Conservation (phyloP, 139 green algal genomes). For the Tetratostichococcus sp. region DNA sequence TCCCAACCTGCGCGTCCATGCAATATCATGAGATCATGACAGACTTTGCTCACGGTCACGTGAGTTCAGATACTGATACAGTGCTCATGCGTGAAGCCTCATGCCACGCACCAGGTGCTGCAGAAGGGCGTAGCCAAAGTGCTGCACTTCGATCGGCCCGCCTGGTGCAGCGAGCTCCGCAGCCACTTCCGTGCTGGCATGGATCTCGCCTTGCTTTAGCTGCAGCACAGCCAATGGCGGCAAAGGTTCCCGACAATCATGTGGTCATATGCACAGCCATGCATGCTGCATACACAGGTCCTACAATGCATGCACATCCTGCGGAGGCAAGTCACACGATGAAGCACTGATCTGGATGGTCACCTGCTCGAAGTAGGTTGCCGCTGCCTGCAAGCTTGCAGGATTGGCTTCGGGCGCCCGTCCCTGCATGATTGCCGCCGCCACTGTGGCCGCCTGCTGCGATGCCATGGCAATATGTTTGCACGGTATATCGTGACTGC, state of each 20-base stretch:
- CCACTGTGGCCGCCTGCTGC: background rate
- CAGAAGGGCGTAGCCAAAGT: slow-evolving; percentile 46
- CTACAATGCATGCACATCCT: too few species aligned
- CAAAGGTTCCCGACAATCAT: too few species aligned
- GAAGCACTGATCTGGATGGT: background rate
- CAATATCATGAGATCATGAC: background rate
- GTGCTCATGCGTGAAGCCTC: too few species aligned
- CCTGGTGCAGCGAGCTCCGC: slow-evolving; percentile 24
- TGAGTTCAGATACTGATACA: too few species aligned
- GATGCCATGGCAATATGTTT: background rate
- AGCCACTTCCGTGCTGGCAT: slow-evolving; percentile 9
- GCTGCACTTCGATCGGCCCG: slow-evolving; percentile 34
- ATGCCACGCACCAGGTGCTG: slow-evolving; percentile 53
- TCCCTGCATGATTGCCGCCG: background rate
- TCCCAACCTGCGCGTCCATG: slow-evolving; percentile 22
- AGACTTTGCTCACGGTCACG: too few species aligned
- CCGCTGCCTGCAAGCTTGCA: background rate
- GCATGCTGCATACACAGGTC: too few species aligned
- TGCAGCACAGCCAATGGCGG: slow-evolving; percentile 6
- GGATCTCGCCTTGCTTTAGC: slow-evolving; percentile 35
- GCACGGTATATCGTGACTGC: too few species aligned
- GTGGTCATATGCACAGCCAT: too few species aligned
- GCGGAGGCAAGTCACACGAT: background rate
- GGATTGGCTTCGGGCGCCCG: background rate
- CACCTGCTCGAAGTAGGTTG: background rate